Evolutionary conservation across 164 flowering plant genomes (phyloP).

Genomic region (Sextonia rubra): DNA sequence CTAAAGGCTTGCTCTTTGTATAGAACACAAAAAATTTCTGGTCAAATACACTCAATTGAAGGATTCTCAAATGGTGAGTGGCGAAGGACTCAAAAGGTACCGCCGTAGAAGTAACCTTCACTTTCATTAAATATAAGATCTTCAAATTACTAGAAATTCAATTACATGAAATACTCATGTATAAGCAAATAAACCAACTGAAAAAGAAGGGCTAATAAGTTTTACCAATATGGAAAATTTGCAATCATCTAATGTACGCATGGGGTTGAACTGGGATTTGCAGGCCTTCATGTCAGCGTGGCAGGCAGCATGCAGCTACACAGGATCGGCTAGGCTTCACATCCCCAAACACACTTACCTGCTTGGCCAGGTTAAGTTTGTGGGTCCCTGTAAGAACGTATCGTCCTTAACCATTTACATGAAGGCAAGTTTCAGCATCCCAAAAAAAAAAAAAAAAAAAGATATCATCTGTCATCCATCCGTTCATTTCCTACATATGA

Average conservation of each 20-base stretch:
- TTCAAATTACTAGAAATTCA: neutral
- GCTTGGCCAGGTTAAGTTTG: conserved; percentile 48
- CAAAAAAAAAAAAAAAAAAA: no score
- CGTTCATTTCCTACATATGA: neutral
- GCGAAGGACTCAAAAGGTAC: no score
- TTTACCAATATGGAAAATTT: neutral
- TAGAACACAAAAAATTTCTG: no score
- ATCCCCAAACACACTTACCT: conserved; percentile 47
- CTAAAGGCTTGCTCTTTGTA: no score
- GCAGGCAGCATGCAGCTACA: conserved; percentile 42
- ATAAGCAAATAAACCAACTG: neutral
- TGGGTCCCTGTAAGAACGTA: conserved; percentile 54
- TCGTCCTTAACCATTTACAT: conserved; percentile 27
- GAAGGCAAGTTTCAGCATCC: conserved; percentile 25
- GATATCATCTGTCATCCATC: neutral
- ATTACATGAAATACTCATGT: neutral
- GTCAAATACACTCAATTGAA: no score
- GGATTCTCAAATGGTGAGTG: no score
- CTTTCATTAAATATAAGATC: neutral
- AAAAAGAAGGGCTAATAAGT: neutral
- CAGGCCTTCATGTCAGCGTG: conserved; percentile 58
- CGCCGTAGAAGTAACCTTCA: neutral
- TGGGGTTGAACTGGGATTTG: neutral
- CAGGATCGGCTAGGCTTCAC: conserved; percentile 21
- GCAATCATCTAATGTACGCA: neutral